A percentile compares a stretch with the other conserved stretches of the same genome.
Evolutionary conservation across 192 early-diverging fungal species (phyloP).

Genomic region (Phycomyces blakesleeanus): DNA sequence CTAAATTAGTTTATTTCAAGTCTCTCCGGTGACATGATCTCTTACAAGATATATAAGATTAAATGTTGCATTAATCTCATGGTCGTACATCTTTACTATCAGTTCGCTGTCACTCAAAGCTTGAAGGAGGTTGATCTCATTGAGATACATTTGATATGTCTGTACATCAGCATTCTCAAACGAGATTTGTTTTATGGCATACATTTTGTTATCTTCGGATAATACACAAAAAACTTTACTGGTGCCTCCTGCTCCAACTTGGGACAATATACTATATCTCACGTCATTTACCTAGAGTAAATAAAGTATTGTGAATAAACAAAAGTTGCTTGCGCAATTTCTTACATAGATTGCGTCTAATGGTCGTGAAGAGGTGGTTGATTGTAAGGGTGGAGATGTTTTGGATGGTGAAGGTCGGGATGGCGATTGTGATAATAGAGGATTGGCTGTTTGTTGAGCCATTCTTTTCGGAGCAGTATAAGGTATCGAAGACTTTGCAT

Average conservation of each 20-base stretch:
- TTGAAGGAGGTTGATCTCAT: slow-evolving; percentile 79
- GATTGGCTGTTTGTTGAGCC: no score
- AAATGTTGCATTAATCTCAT: slow-evolving; percentile 53
- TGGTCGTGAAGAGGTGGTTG: no score
- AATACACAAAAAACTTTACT: slow-evolving; percentile 90
- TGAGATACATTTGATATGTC: slow-evolving; percentile 70
- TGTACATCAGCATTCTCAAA: slow-evolving; percentile 62
- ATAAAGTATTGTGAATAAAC: background rate
- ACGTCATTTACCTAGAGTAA: slow-evolving; percentile 41
- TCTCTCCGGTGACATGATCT: no score
- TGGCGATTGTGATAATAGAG: no score
- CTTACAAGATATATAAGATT: no score
- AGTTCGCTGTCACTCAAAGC: slow-evolving; percentile 57
- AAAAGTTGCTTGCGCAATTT: background rate
- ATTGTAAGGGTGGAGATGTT: no score
- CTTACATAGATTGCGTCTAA: no score
- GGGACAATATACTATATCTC: slow-evolving; percentile 43
- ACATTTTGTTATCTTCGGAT: slow-evolving; percentile 56
- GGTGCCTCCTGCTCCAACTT: slow-evolving; percentile 82
- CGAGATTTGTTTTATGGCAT: slow-evolving; percentile 83
- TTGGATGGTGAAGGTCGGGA: no score
- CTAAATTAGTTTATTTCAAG: slow-evolving; percentile 5
- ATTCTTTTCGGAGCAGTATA: no score
- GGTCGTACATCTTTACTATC: slow-evolving; percentile 80
- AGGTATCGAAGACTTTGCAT: no score